phyloP scores from a whole-genome alignment of 2,329 filamentous ascomycete genomes.

The Colletotrichum limetticola region DNA sequence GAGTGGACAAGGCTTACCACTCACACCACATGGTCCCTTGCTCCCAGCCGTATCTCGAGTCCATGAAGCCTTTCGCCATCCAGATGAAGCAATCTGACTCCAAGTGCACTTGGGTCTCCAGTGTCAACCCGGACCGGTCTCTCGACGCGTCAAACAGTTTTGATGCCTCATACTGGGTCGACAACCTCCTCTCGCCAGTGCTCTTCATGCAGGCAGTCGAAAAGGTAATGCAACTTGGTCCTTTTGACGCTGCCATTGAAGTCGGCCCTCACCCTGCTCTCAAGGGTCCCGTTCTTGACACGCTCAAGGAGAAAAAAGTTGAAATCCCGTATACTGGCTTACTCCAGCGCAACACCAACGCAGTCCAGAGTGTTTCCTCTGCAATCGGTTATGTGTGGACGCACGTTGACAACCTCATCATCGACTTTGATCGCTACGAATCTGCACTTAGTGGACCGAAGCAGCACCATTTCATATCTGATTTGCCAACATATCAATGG shows the following conservation, averaged over 20 bases:
- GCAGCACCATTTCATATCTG: constrained; percentile 17
- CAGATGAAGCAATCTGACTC: not conserved
- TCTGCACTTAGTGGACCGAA: not conserved
- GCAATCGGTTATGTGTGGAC: not conserved
- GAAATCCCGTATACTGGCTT: not conserved
- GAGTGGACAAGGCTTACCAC: constrained; percentile 44
- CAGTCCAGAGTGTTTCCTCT: not conserved
- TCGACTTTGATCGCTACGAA: constrained; percentile 4
- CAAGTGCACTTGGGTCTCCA: not conserved
- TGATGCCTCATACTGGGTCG: constrained; percentile 40
- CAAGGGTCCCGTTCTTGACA: constrained; percentile 44
- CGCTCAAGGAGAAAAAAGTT: not conserved
- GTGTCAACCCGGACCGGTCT: not conserved
- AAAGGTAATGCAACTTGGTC: not conserved
- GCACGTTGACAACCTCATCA: not conserved
- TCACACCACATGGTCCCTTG: constrained; percentile 42
- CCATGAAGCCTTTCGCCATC: not conserved
- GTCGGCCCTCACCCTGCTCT: constrained; percentile 52
- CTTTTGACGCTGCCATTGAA: constrained; percentile 40
- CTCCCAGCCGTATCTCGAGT: not conserved
- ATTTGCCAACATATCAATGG: constrained; percentile 50
- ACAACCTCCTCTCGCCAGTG: constrained; percentile 43
- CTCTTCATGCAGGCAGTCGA: constrained; percentile 38
- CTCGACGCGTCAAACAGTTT: not conserved
- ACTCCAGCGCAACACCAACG: not conserved